Conservation (phyloP, 139 green algal species). For the Chlorella sp. region DNA sequence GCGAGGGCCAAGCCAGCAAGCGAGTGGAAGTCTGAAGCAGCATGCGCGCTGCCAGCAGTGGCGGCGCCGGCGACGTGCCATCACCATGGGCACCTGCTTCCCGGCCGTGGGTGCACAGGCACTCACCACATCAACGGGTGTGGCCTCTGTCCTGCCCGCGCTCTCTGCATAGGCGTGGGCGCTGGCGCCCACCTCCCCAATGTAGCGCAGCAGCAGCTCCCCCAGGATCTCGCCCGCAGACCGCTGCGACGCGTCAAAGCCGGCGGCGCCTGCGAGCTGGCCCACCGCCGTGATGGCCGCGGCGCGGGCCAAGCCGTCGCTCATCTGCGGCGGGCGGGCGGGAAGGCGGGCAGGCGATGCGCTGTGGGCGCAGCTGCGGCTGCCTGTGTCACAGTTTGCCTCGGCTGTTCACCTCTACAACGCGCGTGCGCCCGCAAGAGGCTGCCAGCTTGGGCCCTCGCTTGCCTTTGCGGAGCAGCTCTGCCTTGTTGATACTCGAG, state of each 20-base stretch:
- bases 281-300: slow-evolving; percentile 60
- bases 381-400: too few species aligned
- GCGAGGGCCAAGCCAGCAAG: background rate
- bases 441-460: too few species aligned
- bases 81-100: background rate
- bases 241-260: slow-evolving; percentile 76
- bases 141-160: slow-evolving; percentile 69
- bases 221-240: slow-evolving; percentile 73
- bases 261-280: slow-evolving; percentile 66
- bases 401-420: too few species aligned
- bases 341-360: too few species aligned
- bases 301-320: slow-evolving; percentile 65
- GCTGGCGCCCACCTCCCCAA: slow-evolving; percentile 61
- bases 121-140: slow-evolving; percentile 67
- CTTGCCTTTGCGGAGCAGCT: too few species aligned
- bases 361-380: too few species aligned
- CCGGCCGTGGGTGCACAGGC: background rate
- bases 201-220: slow-evolving; percentile 82
- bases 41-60: background rate
- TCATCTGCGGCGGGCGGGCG: slow-evolving; percentile 47
- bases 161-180: slow-evolving; percentile 77
- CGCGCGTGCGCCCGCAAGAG: too few species aligned
- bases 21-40: background rate
- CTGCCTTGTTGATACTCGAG: too few species aligned
- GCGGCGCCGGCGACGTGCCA: background rate